Base-by-base conservation (phyloP, 2,329 filamentous ascomycete genomes). In the Samsoniella hepiali region DNA sequence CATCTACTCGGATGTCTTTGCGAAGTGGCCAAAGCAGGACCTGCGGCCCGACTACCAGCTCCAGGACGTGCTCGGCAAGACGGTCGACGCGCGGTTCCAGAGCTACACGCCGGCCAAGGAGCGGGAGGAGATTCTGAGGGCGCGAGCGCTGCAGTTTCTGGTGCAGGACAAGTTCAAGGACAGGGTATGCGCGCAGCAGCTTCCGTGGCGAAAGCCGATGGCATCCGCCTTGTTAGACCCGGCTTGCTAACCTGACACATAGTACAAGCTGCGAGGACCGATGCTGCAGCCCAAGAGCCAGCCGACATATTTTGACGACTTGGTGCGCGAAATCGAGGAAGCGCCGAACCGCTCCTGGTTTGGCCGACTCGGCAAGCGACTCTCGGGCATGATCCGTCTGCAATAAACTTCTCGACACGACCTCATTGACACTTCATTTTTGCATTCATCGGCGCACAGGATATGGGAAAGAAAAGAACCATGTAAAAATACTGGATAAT, bases 21-120 rank as follows among this genome's bases (percentile, higher is more conserved):
- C 81, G 63, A 79, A 80, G 66, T 90, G 87, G 87, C 88, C 88
- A 53, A 82, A 83, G 69, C 87, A 89, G 70, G 77, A 78, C 64
- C 79, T 90, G 51, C 85, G 88, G 0, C 87, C 87, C 8, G 81
- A 87, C 64, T 79, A 83, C 71, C 85, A 88, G 72, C 81, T 90
- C 67, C 84, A 84, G 69, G 80, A 85, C 67, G 79, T 84, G 40
- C 75, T 89, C 56, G 70, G 71, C 64, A 74, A 74, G 64, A 69
- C 70, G 36, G 71, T 77, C 56, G 68, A 74, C 64, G 72, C 73
- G 63, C 75, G 76, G 56, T 77, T 73, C 69, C 66, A 72, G 40
- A 68, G 64, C 4, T 71, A 71, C 62, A 71, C 69, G 59, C 72
- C 75, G 0, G 67, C 73, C 0, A 72, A 70, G 69, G 83, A 86